A percentile compares a stretch with the other conserved stretches of the same genome.
phyloP scores from a whole-genome alignment of 23 red algal species.

The Gracilaria vermiculophylla region DNA sequence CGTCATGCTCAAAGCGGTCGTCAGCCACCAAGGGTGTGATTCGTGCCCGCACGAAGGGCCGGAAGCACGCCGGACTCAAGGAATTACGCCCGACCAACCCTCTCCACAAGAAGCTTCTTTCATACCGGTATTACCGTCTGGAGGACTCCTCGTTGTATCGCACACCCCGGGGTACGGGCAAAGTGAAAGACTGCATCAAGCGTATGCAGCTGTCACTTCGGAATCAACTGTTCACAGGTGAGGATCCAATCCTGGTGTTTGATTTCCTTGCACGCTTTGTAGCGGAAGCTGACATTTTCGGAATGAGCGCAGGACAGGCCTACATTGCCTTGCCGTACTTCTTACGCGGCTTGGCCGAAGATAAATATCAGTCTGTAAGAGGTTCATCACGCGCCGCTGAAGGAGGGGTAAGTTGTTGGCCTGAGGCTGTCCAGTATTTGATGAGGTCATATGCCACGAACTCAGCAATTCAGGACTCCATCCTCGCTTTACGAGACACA shows the following conservation, averaged over 20 bases:
- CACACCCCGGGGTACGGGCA: not conserved
- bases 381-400: not conserved
- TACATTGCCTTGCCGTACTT: not conserved
- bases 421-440: conserved; percentile 16
- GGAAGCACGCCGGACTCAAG: not conserved
- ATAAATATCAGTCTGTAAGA: not conserved
- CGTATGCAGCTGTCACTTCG: not conserved
- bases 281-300: not conserved
- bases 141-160: not conserved
- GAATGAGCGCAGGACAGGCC: not conserved
- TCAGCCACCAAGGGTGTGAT: too few species aligned
- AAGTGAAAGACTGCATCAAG: not conserved
- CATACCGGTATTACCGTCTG: not conserved
- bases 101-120: not conserved
- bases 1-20: too few species aligned
- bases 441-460: not conserved
- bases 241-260: not conserved
- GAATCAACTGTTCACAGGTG: not conserved
- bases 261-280: not conserved
- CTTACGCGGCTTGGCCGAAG: not conserved
- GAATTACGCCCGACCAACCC: not conserved
- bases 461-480: not conserved
- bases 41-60: not conserved
- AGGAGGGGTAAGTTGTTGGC: not conserved
- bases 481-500: not conserved